Evolutionary conservation across 75 land plant species (phyloP).

Genomic region (Selaginella tamariscina): DNA sequence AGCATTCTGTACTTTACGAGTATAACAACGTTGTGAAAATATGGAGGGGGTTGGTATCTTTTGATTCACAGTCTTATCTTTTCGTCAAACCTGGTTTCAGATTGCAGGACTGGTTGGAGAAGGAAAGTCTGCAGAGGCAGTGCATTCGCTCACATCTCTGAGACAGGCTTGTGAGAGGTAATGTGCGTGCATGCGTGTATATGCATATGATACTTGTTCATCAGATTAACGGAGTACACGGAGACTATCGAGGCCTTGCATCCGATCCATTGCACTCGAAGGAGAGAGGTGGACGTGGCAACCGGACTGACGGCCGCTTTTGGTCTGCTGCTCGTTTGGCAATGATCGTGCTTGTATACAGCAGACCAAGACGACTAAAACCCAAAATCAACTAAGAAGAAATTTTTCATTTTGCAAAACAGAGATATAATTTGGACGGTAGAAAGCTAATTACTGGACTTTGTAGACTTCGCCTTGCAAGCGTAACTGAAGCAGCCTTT

Average conservation of each 20-base stretch:
- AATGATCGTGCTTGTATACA: conserved; percentile 45
- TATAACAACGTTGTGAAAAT: conserved; percentile 67
- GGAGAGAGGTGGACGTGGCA: conserved; percentile 41
- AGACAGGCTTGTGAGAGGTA: conserved; percentile 8
- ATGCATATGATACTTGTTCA: neutral
- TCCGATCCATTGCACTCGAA: conserved; percentile 70
- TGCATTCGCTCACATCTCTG: neutral
- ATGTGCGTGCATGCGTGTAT: neutral
- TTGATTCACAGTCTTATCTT: neutral
- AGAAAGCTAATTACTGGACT: too few species aligned
- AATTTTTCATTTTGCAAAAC: neutral
- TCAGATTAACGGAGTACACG: conserved; percentile 47
- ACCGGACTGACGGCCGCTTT: conserved; percentile 35
- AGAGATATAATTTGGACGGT: too few species aligned
- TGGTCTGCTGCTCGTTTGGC: conserved; percentile 34
- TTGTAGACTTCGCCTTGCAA: too few species aligned
- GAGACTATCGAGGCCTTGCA: conserved; percentile 66
- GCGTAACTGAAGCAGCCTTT: too few species aligned
- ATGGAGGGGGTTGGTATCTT: conserved; percentile 92
- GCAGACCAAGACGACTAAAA: conserved; percentile 61
- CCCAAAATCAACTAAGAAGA: conserved; percentile 66
- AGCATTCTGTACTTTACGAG: conserved; percentile 49
- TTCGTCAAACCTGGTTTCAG: neutral
- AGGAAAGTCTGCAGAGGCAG: neutral
- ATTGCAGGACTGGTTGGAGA: neutral